Conservation (phyloP, 768 basidiomycete species). For the Chiua virens region DNA sequence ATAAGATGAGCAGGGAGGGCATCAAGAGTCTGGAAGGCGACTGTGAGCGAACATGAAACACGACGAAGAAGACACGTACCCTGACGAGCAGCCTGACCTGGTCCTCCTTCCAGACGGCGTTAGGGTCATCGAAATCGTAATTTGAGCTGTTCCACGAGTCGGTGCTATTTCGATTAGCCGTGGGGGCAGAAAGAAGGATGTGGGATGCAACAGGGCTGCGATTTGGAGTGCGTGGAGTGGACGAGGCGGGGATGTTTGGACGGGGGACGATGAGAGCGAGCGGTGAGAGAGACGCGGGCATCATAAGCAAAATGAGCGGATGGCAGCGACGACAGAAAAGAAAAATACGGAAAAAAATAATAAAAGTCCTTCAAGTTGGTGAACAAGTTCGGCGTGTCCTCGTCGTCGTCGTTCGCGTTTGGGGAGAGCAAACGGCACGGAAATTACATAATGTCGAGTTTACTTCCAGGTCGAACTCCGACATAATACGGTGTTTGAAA, state of each 20-base stretch:
- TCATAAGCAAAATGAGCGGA: constrained; percentile 44
- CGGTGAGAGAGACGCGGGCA: constrained; percentile 48
- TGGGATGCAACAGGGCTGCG: constrained; percentile 55
- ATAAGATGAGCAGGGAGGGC: constrained; percentile 80
- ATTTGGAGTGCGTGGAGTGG: constrained; percentile 60
- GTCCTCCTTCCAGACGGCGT: constrained; percentile 74
- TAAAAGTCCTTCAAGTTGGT: constrained; percentile 14
- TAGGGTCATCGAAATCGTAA: constrained; percentile 57
- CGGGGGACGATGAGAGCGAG: constrained; percentile 65
- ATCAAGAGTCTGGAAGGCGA: constrained; percentile 59
- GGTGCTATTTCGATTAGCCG: constrained; percentile 60
- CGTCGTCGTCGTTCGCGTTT: constrained; percentile 27
- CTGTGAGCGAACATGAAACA: constrained; percentile 4
- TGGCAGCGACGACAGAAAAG: constrained; percentile 39
- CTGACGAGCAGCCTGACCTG: constrained; percentile 66
- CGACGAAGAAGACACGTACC: constrained; percentile 39
- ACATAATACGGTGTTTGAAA: not conserved
- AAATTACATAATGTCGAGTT: constrained; percentile 22
- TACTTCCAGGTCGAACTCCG: constrained; percentile 22
- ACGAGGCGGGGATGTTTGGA: constrained; percentile 44
- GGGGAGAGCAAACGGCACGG: not conserved
- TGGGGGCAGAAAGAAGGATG: constrained; percentile 45
- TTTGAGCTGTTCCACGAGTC: constrained; percentile 88
- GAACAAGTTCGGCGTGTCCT: constrained; percentile 14
- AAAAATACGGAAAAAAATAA: constrained; percentile 12